phyloP scores from a whole-genome alignment of 2,329 filamentous ascomycete species.

The Fusarium sp. region DNA sequence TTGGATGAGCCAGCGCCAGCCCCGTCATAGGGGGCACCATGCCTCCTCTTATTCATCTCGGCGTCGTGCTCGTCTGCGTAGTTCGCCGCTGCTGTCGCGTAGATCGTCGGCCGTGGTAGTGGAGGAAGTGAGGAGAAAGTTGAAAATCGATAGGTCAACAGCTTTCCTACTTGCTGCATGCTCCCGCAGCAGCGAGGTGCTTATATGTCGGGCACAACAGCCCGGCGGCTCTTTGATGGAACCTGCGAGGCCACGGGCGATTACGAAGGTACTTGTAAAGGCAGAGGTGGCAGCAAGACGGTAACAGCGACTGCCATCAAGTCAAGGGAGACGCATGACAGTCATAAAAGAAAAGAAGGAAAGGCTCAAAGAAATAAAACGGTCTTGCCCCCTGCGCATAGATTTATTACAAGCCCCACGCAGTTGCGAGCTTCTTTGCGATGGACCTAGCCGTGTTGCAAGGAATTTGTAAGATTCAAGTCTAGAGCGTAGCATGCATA shows the following conservation, averaged over 20 bases:
- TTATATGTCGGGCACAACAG: constrained; percentile 16
- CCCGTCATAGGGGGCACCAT: constrained; percentile 35
- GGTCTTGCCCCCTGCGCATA: constrained; percentile 10
- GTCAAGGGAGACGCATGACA: constrained; percentile 46
- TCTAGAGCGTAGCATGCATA: constrained; percentile 12
- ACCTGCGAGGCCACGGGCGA: constrained; percentile 25
- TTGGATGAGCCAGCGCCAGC: constrained; percentile 45
- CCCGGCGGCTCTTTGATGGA: constrained; percentile 11
- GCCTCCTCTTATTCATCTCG: constrained; percentile 49
- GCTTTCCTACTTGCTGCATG: constrained; percentile 24
- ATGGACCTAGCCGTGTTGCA: constrained; percentile 8
- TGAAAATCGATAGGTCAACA: constrained; percentile 39
- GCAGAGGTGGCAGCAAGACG: constrained; percentile 28
- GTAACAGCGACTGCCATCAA: constrained; percentile 36
- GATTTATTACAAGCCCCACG: constrained; percentile 17
- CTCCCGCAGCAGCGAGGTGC: constrained; percentile 28
- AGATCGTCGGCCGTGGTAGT: constrained; percentile 12
- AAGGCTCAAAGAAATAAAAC: constrained; percentile 5
- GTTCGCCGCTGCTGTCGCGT: constrained; percentile 8
- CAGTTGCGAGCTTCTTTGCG: constrained; percentile 14
- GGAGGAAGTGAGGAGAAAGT: constrained; percentile 31
- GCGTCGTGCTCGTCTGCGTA: constrained; percentile 11
- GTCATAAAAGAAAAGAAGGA: constrained; percentile 10
- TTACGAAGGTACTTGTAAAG: constrained; percentile 23
- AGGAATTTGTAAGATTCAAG: constrained; percentile 18